Conservation (phyloP, 2,329 filamentous ascomycete genomes). For the Pseudopithomyces maydicus region DNA sequence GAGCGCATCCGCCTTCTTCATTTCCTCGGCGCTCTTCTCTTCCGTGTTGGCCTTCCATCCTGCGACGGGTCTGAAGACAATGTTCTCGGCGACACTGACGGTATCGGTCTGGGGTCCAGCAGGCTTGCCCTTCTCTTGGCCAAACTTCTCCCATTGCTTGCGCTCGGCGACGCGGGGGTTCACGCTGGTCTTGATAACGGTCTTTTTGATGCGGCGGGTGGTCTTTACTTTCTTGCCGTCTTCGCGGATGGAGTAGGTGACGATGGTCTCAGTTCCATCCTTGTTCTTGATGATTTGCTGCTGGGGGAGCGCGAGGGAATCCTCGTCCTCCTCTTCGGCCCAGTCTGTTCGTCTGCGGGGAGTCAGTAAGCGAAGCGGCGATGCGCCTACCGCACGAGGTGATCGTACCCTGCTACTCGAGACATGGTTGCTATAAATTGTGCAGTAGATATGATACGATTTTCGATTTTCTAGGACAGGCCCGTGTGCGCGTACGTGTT, state of each 20-base stretch:
- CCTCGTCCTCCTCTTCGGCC: constrained; percentile 88
- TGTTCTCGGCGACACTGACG: constrained; percentile 95
- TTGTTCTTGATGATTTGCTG: constrained; percentile 94
- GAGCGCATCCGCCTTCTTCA: constrained; percentile 68
- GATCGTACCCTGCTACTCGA: constrained; percentile 43
- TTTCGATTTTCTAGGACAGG: not conserved
- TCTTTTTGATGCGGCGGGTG: constrained; percentile 92
- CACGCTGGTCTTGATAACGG: constrained; percentile 87
- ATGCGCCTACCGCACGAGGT: not conserved
- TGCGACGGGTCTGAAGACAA: constrained; percentile 88
- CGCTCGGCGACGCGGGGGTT: constrained; percentile 97
- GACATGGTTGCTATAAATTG: constrained; percentile 36
- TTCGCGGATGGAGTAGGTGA: constrained; percentile 89
- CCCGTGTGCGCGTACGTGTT: not conserved
- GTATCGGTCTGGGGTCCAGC: constrained; percentile 85
- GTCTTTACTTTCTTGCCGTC: constrained; percentile 96
- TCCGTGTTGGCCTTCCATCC: constrained; percentile 93
- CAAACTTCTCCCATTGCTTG: constrained; percentile 92
- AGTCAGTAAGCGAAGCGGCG: constrained; percentile 10
- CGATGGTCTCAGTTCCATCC: constrained; percentile 95
- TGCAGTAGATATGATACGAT: not conserved
- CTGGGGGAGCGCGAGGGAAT: constrained; percentile 82
- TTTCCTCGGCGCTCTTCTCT: constrained; percentile 75
- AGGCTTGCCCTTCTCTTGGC: constrained; percentile 82
- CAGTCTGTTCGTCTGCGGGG: constrained; percentile 71